Evolutionary conservation across 1,139 yeast genomes (phyloP), one percentile per base, ranked within the genome.

Genomic region (Suhomyces coccinellae): DNA sequence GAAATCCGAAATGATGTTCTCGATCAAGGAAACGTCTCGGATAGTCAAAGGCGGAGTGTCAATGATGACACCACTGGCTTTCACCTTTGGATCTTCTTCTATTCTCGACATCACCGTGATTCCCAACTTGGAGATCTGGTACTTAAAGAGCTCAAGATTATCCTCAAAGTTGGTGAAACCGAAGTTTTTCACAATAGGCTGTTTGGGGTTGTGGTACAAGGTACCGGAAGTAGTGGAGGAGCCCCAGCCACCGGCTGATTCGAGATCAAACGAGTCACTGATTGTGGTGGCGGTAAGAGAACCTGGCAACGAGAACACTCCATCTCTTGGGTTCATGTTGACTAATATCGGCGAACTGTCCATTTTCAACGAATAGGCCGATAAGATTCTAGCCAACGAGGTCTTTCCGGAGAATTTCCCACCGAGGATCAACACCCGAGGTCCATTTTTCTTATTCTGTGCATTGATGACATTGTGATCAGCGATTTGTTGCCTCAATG

Each of bases 201-300:
- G 95, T 61, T 89, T 88, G 13, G 93, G 89, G 62, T 88, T 95
- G 47, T 87, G 79, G 41, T 75, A 67, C 2, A 95, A 80, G 1
- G 95, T 87, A 20, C 98, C 98, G n/a, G 91, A 86, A 0, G 96
- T 86, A 40, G 87, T 80, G 8, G 93, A 77, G 41, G 85, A 83
- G 8, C 98, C 98, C 80, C 93, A 86, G 1, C 89, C 88, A 34
- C 71, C 71, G 12, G 73, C 67, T 39, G 85, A 76, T 57, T 89
- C 95, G 27, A 88, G 79, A 58, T 93, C 97, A 36, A 90, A 71
- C 37, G 83, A 69, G 56, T 88, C 96, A 36, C 91, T 83, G 4
- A 91, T 76, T 0, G 95, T 88, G 0, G 95, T 84, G 0, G 96
- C 97, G 0, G 95, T 77, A 3, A 95, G 54, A 6, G 93, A 81